Evolutionary conservation across 345 rosid genomes (phyloP).

Genomic region (Salix exigua): DNA sequence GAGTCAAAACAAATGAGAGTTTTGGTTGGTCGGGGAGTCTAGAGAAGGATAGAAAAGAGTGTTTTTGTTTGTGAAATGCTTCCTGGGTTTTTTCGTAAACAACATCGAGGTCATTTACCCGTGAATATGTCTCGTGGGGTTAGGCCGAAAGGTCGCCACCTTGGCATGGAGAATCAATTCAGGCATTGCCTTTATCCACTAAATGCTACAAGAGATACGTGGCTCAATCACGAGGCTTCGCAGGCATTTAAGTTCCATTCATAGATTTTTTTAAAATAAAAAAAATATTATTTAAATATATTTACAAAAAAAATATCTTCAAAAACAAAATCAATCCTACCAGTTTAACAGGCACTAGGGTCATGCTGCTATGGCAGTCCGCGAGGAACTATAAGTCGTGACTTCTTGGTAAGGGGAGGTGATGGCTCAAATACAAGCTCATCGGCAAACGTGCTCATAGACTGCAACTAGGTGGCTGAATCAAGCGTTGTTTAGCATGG

Average conservation of each 20-base stretch:
- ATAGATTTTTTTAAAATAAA: no score
- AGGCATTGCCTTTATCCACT: constrained; percentile 4
- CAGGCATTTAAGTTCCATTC: not conserved
- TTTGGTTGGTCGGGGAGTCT: not conserved
- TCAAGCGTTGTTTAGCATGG: not conserved
- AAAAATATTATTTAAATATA: no score
- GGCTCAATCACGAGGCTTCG: constrained; percentile 15
- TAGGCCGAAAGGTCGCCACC: constrained; percentile 25
- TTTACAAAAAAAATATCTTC: no score
- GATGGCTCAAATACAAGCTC: not conserved
- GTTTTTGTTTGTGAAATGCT: constrained; percentile 14
- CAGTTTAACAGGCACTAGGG: no score
- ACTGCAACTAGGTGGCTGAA: not conserved
- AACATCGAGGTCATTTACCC: constrained; percentile 39
- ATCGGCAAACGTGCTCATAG: not conserved
- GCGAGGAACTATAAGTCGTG: not conserved
- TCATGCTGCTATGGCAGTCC: no score
- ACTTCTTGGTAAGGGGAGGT: not conserved
- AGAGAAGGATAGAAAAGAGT: not conserved
- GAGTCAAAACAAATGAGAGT: not conserved
- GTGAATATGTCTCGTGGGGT: constrained; percentile 36
- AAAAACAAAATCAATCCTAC: no score
- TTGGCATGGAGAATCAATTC: constrained; percentile 27
- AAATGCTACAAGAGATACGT: constrained; percentile 6
- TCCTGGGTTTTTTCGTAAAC: constrained; percentile 28